phyloP scores from a whole-genome alignment of 139 green algal species.

The Chlamydomonas incerta region DNA sequence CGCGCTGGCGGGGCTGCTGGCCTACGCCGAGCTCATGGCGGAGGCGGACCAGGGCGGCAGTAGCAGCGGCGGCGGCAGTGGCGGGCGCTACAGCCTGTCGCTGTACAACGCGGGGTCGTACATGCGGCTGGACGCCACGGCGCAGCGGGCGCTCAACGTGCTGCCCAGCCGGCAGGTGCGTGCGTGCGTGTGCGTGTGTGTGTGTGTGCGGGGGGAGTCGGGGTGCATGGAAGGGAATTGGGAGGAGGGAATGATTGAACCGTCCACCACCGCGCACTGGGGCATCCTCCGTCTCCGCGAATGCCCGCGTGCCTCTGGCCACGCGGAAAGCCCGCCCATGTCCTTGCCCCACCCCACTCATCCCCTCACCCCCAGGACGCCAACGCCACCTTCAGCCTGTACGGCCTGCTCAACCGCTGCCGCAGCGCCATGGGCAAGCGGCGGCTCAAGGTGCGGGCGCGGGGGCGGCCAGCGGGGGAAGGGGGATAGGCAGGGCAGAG shows the following conservation, averaged over 20 bases:
- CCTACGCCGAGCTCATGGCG: constrained; percentile 65
- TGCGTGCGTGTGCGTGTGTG: no score
- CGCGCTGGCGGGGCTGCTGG: constrained; percentile 77
- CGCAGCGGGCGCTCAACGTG: constrained; percentile 89
- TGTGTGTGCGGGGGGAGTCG: not conserved
- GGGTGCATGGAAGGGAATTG: not conserved
- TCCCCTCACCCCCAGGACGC: constrained; percentile 71
- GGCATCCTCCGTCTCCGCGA: not conserved
- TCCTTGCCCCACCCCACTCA: not conserved
- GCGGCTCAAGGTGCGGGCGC: constrained; percentile 75
- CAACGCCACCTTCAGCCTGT: constrained; percentile 84
- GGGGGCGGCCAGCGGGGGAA: no score
- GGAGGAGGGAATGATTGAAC: not conserved
- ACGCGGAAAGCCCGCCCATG: no score
- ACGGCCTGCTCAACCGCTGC: constrained; percentile 90
- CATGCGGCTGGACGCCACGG: constrained; percentile 65
- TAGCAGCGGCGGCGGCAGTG: not conserved
- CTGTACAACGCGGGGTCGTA: constrained; percentile 79
- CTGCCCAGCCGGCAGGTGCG: constrained; percentile 62
- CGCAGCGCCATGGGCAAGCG: constrained; percentile 95
- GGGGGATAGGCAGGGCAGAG: no score
- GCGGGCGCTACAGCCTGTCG: constrained; percentile 75
- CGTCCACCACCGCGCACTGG: no score
- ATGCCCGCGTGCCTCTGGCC: no score
- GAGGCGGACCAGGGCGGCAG: not conserved